These are phyloP conservation scores for Cladobotryum mycophilum DNA, from an alignment of 2,329 filamentous ascomycete genomes.

Conservation along the genomic window DNA sequence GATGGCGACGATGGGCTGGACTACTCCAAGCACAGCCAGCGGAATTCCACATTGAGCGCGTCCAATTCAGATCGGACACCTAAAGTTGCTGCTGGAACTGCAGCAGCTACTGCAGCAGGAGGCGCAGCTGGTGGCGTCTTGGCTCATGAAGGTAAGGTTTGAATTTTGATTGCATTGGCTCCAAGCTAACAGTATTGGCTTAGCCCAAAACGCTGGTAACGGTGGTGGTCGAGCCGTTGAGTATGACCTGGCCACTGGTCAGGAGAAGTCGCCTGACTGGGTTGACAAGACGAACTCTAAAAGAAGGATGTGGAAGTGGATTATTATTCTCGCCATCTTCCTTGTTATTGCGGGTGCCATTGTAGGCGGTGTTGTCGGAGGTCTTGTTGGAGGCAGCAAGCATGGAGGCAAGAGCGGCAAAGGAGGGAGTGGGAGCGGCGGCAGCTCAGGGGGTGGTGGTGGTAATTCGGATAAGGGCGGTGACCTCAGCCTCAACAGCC, in stretches of 20 bases:
- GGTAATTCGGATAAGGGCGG: slow-evolving; percentile 58
- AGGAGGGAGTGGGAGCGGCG: slow-evolving; percentile 12
- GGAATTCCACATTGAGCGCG: slow-evolving; percentile 55
- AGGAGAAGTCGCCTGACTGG: slow-evolving; percentile 16
- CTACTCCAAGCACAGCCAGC: slow-evolving; percentile 38
- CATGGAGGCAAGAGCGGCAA: slow-evolving; percentile 30
- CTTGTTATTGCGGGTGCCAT: slow-evolving; percentile 65
- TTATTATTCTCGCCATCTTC: slow-evolving; percentile 57
- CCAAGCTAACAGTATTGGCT: not conserved
- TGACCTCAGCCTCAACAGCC: slow-evolving; percentile 66
- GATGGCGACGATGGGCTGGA: slow-evolving; percentile 81
- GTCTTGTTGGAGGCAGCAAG: slow-evolving; percentile 55
- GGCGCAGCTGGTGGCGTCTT: slow-evolving; percentile 31
- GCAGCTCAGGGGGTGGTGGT: slow-evolving; percentile 39
- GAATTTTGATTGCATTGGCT: no score
- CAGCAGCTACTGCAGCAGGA: slow-evolving; percentile 39
- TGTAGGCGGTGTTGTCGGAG: slow-evolving; percentile 67
- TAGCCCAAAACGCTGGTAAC: not conserved
- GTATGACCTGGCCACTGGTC: not conserved
- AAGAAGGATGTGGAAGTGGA: slow-evolving; percentile 63
- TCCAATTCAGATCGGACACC: slow-evolving; percentile 35
- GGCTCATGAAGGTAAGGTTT: slow-evolving; percentile 20
- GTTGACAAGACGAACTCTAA: slow-evolving; percentile 39
- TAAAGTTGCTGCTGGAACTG: slow-evolving; percentile 17
- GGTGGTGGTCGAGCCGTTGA: not conserved